phyloP scores from a whole-genome alignment of 495 filamentous ascomycete genomes.

The Parachaetomium inaequale region DNA sequence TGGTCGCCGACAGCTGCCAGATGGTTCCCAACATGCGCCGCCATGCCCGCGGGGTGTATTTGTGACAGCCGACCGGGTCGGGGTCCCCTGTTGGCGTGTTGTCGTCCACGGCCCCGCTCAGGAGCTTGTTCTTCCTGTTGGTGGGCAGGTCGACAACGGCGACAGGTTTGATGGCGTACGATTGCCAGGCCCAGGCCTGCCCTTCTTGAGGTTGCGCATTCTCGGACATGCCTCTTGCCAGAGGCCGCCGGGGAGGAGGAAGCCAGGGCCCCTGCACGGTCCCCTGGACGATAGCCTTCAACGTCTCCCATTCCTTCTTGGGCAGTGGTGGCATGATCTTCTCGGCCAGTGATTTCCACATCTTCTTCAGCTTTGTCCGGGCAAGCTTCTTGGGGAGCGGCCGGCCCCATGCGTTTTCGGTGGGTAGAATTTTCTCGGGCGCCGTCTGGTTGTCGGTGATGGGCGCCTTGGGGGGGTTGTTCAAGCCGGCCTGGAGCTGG shows the following conservation, averaged over 20 bases:
- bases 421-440: constrained; percentile 52
- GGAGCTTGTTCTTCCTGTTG: constrained; percentile 28
- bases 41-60: constrained; percentile 24
- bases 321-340: constrained; percentile 71
- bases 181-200: constrained; percentile 26
- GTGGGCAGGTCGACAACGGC: constrained; percentile 17
- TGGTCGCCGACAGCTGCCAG: constrained; percentile 34
- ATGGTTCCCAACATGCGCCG: constrained; percentile 32
- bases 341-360: constrained; percentile 55
- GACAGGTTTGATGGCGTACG: constrained; percentile 24
- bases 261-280: constrained; percentile 40
- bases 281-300: constrained; percentile 59
- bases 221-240: constrained; percentile 1
- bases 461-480: constrained; percentile 24
- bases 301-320: constrained; percentile 56
- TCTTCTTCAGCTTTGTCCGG: constrained; percentile 56
- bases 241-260: constrained; percentile 29
- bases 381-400: constrained; percentile 51
- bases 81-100: constrained; percentile 35
- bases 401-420: constrained; percentile 60
- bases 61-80: constrained; percentile 28
- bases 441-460: constrained; percentile 42
- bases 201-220: not conserved
- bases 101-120: constrained; percentile 35
- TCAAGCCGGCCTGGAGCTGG: constrained; percentile 15